Base-by-base conservation (phyloP, 371 early-diverging fungal species). In the Blakeslea trispora region DNA sequence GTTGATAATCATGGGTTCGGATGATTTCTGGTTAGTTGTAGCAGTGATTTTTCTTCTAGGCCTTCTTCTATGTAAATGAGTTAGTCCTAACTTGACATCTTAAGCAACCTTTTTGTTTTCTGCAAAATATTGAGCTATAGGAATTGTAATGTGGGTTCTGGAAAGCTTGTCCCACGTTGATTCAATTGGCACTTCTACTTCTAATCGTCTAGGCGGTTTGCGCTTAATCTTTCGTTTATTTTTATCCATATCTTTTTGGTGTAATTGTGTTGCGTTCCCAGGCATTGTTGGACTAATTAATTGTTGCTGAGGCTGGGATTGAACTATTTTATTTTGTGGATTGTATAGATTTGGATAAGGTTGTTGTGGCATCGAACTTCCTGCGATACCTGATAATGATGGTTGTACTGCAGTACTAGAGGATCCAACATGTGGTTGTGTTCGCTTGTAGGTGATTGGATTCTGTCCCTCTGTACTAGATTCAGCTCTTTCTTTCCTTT, bases 1-100 rank as follows among this genome's bases (percentile, higher is more conserved):
- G 31, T 53, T 53, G 14, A 53, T 45, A 5, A 53, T 10, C 1
- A 53, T 32, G 7, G 45, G 45, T 13, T 45, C 24, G 18, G 3
- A 23, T 5, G 13, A 10, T 21, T 1, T 31, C 40, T 2, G n/a
- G n/a, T n/a, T n/a, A n/a, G n/a, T n/a, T n/a, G n/a, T n/a, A n/a
- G n/a, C n/a, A n/a, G n/a, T n/a, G n/a, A 14, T 1, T 41, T 24
- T 13, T 14, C n/a, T 32, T 13, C n/a, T 32, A 13, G 15, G 5
- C 3, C 17, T 39, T 22, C 53, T 24, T 18, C 45, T 10, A 21
- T 53, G 15, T 19, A 53, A 17, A n/a, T 53, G 19, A 7, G 28
- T 18, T n/a, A 53, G 7, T 11, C 53, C 53, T 32, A 28, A 4
- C 11, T 53, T 53, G 11, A 53, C 53, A 19, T 53, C 45, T 14